Percentiles rank a stretch among this genome's conserved stretches.
Conservation (phyloP, 139 green algal genomes). For the Eudorina sp. region DNA sequence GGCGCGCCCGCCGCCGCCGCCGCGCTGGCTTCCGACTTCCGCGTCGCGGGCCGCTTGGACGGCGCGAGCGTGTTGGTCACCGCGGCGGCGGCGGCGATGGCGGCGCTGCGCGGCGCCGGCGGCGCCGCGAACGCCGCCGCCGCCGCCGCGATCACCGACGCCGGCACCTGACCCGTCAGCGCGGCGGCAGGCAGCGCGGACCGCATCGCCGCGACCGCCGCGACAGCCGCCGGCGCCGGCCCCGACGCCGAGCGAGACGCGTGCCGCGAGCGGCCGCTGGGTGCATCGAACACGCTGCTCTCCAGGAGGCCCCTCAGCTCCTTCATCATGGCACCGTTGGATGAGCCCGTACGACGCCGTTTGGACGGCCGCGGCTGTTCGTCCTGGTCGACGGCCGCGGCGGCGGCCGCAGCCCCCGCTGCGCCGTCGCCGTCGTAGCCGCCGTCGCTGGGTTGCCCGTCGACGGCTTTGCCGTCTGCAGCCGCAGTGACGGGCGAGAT, state of each 20-base stretch:
- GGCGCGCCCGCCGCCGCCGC: background rate
- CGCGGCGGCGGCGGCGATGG: constrained; percentile 4
- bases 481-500: too few relatives aligned
- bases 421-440: too few relatives aligned
- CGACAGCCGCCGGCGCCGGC: background rate
- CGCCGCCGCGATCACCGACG: background rate
- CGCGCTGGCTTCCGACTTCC: background rate
- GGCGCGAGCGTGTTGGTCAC: background rate
- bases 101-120: background rate
- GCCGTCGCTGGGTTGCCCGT: too few relatives aligned
- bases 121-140: background rate
- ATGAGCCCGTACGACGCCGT: constrained; percentile 11
- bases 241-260: background rate
- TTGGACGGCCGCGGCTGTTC: background rate
- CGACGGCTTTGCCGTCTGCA: too few relatives aligned
- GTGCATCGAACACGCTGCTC: background rate
- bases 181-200: background rate
- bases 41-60: background rate
- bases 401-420: background rate
- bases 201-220: background rate
- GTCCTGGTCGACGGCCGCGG: background rate
- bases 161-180: background rate
- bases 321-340: constrained; percentile 8
- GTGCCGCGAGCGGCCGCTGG: background rate
- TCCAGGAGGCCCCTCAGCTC: constrained; percentile 43